Conservation (phyloP, 1,139 yeast genomes). For the Pichia sp. region DNA sequence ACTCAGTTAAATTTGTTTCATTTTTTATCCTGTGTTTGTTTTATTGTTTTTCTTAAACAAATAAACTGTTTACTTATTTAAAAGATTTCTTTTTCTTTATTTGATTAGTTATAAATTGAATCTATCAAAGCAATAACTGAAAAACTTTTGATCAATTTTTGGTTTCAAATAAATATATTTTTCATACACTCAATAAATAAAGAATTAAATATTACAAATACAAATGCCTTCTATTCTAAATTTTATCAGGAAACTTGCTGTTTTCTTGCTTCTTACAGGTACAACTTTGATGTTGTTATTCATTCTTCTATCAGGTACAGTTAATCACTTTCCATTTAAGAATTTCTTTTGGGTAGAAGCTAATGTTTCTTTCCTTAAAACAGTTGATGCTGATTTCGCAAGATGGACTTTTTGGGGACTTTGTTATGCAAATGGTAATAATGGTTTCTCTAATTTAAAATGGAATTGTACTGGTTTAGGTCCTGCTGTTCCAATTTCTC, state of each 20-base stretch:
- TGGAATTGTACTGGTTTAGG: conserved; percentile 34
- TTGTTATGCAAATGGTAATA: conserved; percentile 36
- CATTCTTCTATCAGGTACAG: conserved; percentile 61
- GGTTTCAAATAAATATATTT: too few relatives aligned
- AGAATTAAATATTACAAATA: background rate
- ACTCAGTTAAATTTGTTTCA: too few relatives aligned
- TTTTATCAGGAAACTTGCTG: conserved; percentile 17
- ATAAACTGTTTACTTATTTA: too few relatives aligned
- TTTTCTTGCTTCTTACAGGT: conserved; percentile 32
- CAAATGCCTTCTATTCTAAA: conserved; percentile 1
- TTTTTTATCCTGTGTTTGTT: too few relatives aligned
- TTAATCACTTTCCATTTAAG: conserved; percentile 54
- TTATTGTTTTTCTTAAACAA: too few relatives aligned
- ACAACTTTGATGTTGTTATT: conserved; percentile 54
- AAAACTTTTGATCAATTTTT: too few relatives aligned
- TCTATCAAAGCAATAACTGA: too few relatives aligned
- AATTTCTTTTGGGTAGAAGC: conserved; percentile 67
- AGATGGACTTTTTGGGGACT: conserved; percentile 87
- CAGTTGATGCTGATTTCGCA: conserved; percentile 45
- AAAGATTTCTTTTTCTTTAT: too few relatives aligned
- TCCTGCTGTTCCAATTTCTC: conserved; percentile 65
- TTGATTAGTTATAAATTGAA: too few relatives aligned
- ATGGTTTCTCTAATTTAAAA: background rate
- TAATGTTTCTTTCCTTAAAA: conserved; percentile 50
- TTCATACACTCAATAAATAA: background rate